A percentile compares a stretch with the other conserved stretches of the same genome.
phyloP scores from a whole-genome alignment of 805 yeast species.

The Torulaspora microellipsoides region DNA sequence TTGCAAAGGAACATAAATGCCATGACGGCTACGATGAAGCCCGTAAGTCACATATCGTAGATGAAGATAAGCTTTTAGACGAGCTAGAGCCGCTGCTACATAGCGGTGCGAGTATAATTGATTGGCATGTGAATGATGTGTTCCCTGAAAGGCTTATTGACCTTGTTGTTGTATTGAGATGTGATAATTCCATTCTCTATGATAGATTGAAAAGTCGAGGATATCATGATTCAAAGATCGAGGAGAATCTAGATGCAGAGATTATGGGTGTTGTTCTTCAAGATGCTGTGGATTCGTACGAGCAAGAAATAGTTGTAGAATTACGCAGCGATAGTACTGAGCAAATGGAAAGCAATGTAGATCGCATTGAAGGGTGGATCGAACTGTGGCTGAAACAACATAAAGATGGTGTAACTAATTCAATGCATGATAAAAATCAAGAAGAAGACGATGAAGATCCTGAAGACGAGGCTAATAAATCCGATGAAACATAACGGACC shows the following conservation, averaged over 20 bases:
- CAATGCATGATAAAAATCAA: slow-evolving; percentile 25
- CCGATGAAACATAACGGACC: background rate
- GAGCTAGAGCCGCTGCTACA: slow-evolving; percentile 71
- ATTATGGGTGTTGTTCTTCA: slow-evolving; percentile 88
- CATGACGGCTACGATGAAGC: slow-evolving; percentile 82
- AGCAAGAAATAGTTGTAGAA: slow-evolving; percentile 75
- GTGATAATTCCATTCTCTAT: slow-evolving; percentile 65
- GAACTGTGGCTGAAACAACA: slow-evolving; percentile 67
- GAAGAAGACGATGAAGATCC: slow-evolving; percentile 14
- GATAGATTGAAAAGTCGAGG: slow-evolving; percentile 75
- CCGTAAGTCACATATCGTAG: slow-evolving; percentile 82
- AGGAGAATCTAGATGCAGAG: slow-evolving; percentile 92
- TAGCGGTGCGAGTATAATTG: slow-evolving; percentile 84
- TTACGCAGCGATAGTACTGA: slow-evolving; percentile 67
- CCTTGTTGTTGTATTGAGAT: slow-evolving; percentile 80
- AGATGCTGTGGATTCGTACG: slow-evolving; percentile 83
- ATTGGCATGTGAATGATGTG: slow-evolving; percentile 97
- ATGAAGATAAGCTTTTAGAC: slow-evolving; percentile 85
- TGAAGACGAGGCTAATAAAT: slow-evolving; percentile 8
- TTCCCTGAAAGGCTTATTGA: slow-evolving; percentile 93
- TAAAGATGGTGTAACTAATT: slow-evolving; percentile 57
- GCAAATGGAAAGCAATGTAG: slow-evolving; percentile 78
- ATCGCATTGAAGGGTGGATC: slow-evolving; percentile 69
- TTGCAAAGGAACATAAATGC: slow-evolving; percentile 73
- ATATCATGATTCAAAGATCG: slow-evolving; percentile 75